Evolutionary conservation across 2,329 filamentous ascomycete genomes (phyloP), one percentile per base, ranked within the genome.

Genomic region (Fusarium chlamydosporum): DNA sequence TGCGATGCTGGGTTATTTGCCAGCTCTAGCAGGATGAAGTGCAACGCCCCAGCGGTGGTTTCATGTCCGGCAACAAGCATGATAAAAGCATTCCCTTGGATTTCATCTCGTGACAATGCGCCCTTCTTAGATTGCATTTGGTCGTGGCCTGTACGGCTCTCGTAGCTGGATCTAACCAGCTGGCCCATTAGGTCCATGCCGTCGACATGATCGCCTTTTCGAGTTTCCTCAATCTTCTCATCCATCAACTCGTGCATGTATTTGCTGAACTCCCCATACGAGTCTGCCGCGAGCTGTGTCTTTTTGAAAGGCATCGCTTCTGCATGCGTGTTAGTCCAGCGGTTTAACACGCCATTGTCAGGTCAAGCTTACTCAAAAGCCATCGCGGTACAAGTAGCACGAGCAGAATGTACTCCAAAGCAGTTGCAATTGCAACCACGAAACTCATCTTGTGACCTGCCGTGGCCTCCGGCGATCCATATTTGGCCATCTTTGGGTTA

Each of bases 1-100:
- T 96, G 92, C 1, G 85, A 85, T 2, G 81, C 78, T 7, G 88
- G 88, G 71, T 90, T 85, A 71, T 88, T 85, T 15, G 92, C 92
- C 7, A 95, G 84, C 70, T 88, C 85, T 35, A 93, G 76, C 6
- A 94, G 79, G 3, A 88, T 84, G 75, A 92, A 94, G 79, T 94
- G 90, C 38, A 94, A 82, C 6, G 87, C 86, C 77, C 92, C 93
- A 47, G 92, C 92, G 3, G 91, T 91, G 2, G 92, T 94, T 78
- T 96, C 92, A 78, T 96, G 92, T 13, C 92, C 92, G 1, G 92
- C 92, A 2, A 94, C 82, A 63, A 87, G 83, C 78, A 89, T 88
- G 71, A 90, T 82, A 66, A 90, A 91, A 20, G 91, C 88, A 74
- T 94, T 94, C 51, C 91, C 91, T 29, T 92, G 80, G 61, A 94